phyloP scores from a whole-genome alignment of 2,329 filamentous ascomycete species.

The Dryadomyces quercivorus region DNA sequence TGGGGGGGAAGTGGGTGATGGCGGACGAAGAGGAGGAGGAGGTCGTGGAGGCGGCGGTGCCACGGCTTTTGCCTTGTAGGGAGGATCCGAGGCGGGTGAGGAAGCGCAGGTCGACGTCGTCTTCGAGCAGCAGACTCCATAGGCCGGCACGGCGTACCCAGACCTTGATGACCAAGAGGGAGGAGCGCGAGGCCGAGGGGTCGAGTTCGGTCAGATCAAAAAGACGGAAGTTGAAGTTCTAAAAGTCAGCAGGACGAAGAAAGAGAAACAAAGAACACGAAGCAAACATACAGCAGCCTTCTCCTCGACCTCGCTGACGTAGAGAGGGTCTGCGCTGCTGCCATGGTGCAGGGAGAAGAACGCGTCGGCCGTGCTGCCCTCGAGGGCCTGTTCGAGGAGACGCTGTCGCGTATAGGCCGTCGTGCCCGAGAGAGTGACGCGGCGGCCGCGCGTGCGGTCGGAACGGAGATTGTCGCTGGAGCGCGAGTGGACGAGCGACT shows the following conservation, averaged over 20 bases:
- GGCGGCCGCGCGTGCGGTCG: constrained; percentile 26
- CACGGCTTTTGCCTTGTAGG: constrained; percentile 35
- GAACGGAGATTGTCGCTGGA: constrained; percentile 40
- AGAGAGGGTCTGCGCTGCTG: constrained; percentile 59
- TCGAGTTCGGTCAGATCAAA: constrained; percentile 61
- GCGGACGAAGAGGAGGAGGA: neutral
- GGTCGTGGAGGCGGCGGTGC: neutral
- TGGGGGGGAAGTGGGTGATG: constrained; percentile 57
- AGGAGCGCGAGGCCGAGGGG: constrained; percentile 51
- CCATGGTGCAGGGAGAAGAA: constrained; percentile 77
- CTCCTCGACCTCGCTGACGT: constrained; percentile 72
- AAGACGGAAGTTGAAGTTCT: constrained; percentile 80
- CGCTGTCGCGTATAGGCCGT: constrained; percentile 47
- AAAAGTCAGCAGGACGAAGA: neutral
- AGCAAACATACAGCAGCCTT: constrained; percentile 49
- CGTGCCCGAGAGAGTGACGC: constrained; percentile 33
- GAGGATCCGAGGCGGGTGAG: constrained; percentile 68
- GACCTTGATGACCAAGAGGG: constrained; percentile 54
- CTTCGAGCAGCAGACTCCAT: constrained; percentile 56
- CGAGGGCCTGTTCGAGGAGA: constrained; percentile 61
- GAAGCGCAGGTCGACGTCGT: constrained; percentile 56
- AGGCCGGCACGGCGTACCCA: constrained; percentile 53
- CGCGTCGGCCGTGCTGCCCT: constrained; percentile 64
- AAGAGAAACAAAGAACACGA: neutral
- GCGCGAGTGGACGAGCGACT: constrained; percentile 39